Evolutionary conservation across 1,139 yeast species (phyloP).

Genomic region (Geotrichum histeridarum): DNA sequence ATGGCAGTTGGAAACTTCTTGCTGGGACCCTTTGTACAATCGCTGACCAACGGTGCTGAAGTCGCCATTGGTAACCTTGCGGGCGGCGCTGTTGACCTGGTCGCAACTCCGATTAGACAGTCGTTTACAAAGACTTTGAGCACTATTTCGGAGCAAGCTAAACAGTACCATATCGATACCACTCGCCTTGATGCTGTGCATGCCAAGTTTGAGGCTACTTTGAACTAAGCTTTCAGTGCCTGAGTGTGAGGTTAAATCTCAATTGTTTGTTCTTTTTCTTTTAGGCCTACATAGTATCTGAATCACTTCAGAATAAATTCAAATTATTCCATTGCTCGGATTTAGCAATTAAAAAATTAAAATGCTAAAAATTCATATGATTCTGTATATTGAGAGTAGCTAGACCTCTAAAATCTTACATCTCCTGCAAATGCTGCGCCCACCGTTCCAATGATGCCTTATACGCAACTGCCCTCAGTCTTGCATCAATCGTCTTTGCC

Average conservation of each 20-base stretch:
- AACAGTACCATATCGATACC: constrained; percentile 22
- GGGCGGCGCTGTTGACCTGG: constrained; percentile 21
- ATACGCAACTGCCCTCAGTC: constrained; percentile 46
- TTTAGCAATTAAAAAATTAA: neutral
- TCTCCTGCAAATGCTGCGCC: constrained; percentile 18
- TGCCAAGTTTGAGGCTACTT: constrained; percentile 14
- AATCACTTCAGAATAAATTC: neutral
- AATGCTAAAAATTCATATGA: neutral
- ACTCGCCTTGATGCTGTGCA: constrained; percentile 16
- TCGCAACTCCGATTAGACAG: constrained; percentile 20
- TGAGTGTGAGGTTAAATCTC: neutral
- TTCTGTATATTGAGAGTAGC: too few species aligned
- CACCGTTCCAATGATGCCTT: constrained; percentile 37
- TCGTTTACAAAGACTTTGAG: constrained; percentile 17
- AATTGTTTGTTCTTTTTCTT: neutral
- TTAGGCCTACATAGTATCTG: neutral
- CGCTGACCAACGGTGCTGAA: constrained; percentile 31
- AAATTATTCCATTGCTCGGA: neutral
- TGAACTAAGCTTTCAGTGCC: constrained; percentile 8
- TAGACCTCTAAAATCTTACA: neutral
- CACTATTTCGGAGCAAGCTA: constrained; percentile 18
- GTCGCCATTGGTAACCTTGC: constrained; percentile 25
- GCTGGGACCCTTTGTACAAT: constrained; percentile 30
- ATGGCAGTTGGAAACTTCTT: constrained; percentile 27
- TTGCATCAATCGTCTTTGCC: constrained; percentile 61